These are phyloP conservation scores for Stephanodiscus minutulus DNA, from an alignment of 108 stramenopile genomes.

Conservation along the genomic window DNA sequence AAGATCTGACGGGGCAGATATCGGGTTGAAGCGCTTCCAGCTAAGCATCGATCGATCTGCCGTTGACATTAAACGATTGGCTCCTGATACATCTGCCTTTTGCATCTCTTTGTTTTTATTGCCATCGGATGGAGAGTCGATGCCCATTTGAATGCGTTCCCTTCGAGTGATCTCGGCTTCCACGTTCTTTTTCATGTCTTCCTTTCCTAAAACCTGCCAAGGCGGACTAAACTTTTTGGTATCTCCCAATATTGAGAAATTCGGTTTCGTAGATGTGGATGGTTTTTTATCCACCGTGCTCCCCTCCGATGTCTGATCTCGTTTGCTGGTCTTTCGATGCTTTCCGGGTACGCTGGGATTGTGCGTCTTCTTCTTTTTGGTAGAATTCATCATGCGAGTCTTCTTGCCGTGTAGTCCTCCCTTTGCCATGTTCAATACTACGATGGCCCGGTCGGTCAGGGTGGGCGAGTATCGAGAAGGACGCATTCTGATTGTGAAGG, in stretches of 20 bases:
- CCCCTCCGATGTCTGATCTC: slow-evolving; percentile 26
- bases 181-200: slow-evolving; percentile 68
- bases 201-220: slow-evolving; percentile 75
- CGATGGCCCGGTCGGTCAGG: background rate
- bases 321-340: slow-evolving; percentile 45
- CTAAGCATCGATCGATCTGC: slow-evolving; percentile 58
- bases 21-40: slow-evolving; percentile 78
- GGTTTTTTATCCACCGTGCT: slow-evolving; percentile 10
- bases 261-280: slow-evolving; percentile 29
- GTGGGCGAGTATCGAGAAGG: background rate
- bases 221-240: slow-evolving; percentile 58
- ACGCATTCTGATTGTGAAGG: slow-evolving; percentile 1
- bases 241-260: slow-evolving; percentile 23
- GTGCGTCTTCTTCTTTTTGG: slow-evolving; percentile 42
- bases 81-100: slow-evolving; percentile 47
- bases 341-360: slow-evolving; percentile 30
- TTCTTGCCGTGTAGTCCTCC: slow-evolving; percentile 47
- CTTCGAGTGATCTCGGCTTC: slow-evolving; percentile 66
- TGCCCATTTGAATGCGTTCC: slow-evolving; percentile 54
- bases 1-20: slow-evolving; percentile 45
- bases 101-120: slow-evolving; percentile 10
- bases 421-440: slow-evolving; percentile 30
- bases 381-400: slow-evolving; percentile 31
- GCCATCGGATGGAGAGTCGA: slow-evolving; percentile 29
- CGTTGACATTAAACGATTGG: slow-evolving; percentile 54